Conservation (phyloP, 1,139 yeast genomes). For the Hansenula sp. region DNA sequence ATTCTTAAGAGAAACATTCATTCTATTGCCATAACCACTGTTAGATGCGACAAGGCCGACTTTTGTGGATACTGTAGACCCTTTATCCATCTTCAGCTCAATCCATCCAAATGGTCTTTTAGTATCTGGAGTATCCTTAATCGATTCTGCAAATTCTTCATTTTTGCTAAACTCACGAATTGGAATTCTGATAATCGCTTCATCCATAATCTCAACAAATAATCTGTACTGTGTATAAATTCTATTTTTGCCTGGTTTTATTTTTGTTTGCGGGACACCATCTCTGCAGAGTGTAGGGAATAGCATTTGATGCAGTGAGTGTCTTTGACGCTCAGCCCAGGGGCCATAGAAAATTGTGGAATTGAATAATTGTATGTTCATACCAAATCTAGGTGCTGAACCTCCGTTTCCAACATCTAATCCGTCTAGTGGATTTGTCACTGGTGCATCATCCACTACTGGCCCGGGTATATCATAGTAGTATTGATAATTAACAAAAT, state of each 20-base stretch:
- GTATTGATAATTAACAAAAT: conserved; percentile 48
- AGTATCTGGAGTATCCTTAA: conserved; percentile 30
- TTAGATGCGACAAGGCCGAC: conserved; percentile 51
- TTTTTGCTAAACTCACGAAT: conserved; percentile 84
- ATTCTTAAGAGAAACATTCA: conserved; percentile 43
- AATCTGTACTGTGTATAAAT: conserved; percentile 53
- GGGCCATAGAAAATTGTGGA: conserved; percentile 87
- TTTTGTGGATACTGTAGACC: conserved; percentile 44
- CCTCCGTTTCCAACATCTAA: conserved; percentile 53
- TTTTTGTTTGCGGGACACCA: conserved; percentile 37
- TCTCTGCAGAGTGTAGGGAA: conserved; percentile 69
- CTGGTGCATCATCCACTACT: conserved; percentile 38
- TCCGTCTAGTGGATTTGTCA: conserved; percentile 28
- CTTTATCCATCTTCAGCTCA: conserved; percentile 59
- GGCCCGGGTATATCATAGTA: conserved; percentile 70
- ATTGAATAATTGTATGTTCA: conserved; percentile 53
- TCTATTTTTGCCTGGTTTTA: conserved; percentile 48
- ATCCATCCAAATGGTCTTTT: conserved; percentile 83
- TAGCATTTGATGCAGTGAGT: conserved; percentile 57
- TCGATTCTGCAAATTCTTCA: conserved; percentile 29
- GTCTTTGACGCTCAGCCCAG: conserved; percentile 88
- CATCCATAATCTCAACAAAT: conserved; percentile 50
- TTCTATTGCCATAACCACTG: conserved; percentile 55
- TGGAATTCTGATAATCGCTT: conserved; percentile 72
- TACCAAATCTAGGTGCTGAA: conserved; percentile 61